Evolutionary conservation across 345 rosid species (phyloP).

Genomic region (Melaleuca quinquenervia): DNA sequence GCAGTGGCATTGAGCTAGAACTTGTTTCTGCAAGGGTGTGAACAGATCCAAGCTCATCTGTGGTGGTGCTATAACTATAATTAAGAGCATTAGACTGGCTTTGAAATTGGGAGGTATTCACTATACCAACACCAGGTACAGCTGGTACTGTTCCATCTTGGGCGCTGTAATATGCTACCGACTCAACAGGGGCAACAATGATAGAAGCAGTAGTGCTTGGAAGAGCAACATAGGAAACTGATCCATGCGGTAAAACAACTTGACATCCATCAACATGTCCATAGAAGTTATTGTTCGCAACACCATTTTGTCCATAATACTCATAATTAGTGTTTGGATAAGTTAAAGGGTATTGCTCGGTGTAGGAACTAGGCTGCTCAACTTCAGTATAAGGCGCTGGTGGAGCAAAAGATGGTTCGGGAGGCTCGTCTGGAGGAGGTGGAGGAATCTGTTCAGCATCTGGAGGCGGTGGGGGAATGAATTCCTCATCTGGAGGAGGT

Average conservation of each 20-base stretch:
- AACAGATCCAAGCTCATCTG: constrained; percentile 12
- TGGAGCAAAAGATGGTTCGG: constrained; percentile 41
- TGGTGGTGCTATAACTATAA: constrained; percentile 11
- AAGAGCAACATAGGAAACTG: constrained; percentile 48
- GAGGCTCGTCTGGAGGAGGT: constrained; percentile 77
- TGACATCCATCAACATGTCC: constrained; percentile 63
- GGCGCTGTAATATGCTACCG: constrained; percentile 43
- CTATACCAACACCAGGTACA: constrained; percentile 20
- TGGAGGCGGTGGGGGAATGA: constrained; percentile 94
- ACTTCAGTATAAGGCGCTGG: constrained; percentile 28
- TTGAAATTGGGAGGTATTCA: constrained; percentile 30
- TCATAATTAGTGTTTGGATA: constrained; percentile 43
- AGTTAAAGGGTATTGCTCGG: constrained; percentile 37
- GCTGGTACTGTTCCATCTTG: constrained; percentile 39
- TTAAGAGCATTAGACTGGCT: constrained; percentile 22
- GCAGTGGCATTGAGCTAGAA: background rate
- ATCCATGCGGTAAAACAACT: constrained; percentile 33
- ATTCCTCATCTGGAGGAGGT: constrained; percentile 70
- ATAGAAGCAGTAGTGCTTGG: constrained; percentile 41
- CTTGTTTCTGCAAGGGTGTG: constrained; percentile 13
- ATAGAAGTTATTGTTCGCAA: constrained; percentile 37
- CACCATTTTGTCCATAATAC: constrained; percentile 36
- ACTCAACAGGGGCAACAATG: constrained; percentile 31
- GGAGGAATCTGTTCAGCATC: constrained; percentile 75
- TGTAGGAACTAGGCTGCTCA: constrained; percentile 34